Evolutionary conservation across 139 green algal species (phyloP).

Genomic region (Auxenochlorella pyrenoidosa): DNA sequence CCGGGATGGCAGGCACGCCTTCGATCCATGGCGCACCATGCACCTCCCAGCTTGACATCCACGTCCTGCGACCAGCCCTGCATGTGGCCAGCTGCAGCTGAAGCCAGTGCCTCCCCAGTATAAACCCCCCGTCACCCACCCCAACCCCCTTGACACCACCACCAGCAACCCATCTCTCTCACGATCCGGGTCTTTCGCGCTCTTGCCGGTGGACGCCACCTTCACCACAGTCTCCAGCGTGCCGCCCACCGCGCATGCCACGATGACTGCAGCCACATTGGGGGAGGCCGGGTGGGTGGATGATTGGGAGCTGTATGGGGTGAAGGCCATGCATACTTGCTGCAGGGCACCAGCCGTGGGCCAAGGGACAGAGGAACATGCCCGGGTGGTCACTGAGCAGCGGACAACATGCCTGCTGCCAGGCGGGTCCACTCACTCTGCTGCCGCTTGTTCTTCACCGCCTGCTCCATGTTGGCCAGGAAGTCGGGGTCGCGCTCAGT

Average conservation of each 20-base stretch:
- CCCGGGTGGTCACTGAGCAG: no score
- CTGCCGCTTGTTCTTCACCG: slow-evolving; percentile 47
- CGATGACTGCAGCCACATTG: slow-evolving; percentile 30
- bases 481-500: slow-evolving; percentile 79
- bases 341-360: not conserved
- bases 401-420: not conserved
- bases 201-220: slow-evolving; percentile 46
- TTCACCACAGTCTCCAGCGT: slow-evolving; percentile 66
- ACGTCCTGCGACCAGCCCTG: no score
- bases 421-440: slow-evolving; percentile 23
- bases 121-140: no score
- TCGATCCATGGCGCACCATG: no score
- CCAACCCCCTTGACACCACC: no score
- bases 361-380: no score
- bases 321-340: not conserved
- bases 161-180: no score
- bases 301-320: not conserved
- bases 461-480: slow-evolving; percentile 39
- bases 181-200: slow-evolving; percentile 71
- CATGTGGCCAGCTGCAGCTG: no score
- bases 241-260: slow-evolving; percentile 54
- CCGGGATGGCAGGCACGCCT: not conserved
- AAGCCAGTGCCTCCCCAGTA: no score
- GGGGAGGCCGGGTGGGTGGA: not conserved
- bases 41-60: no score